These are phyloP conservation scores for Coffea eugenioides DNA, from an alignment of 257 asterid genomes.

Conservation along the genomic window DNA sequence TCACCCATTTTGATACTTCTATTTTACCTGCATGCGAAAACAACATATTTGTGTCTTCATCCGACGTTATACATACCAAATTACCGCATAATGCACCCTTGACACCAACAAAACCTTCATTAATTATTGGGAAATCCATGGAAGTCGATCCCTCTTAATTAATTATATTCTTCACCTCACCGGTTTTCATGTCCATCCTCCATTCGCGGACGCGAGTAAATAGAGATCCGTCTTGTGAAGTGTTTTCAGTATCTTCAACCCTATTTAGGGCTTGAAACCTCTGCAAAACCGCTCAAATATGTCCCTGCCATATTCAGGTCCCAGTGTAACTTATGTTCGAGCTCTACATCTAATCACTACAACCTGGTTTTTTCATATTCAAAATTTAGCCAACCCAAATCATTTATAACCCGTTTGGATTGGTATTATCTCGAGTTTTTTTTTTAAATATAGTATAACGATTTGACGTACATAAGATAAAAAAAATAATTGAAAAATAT, in stretches of 20 bases:
- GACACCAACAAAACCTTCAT: constrained; percentile 36
- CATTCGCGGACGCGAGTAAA: constrained; percentile 37
- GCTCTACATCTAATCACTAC: constrained; percentile 52
- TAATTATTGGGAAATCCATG: constrained; percentile 60
- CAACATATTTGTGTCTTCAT: too few species aligned
- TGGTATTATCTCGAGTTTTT: too few species aligned
- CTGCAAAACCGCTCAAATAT: constrained; percentile 47
- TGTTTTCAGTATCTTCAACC: constrained; percentile 9
- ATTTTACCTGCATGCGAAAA: too few species aligned
- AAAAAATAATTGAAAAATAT: too few species aligned
- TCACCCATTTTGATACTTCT: too few species aligned
- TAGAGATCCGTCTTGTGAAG: constrained; percentile 18
- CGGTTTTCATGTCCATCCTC: constrained; percentile 51
- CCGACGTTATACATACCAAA: too few species aligned
- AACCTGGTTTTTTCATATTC: constrained; percentile 25
- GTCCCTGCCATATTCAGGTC: constrained; percentile 53
- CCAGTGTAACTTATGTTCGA: constrained; percentile 46
- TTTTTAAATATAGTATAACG: too few species aligned
- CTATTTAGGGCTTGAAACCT: constrained; percentile 29
- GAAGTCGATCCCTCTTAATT: constrained; percentile 35
- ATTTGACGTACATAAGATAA: too few species aligned
- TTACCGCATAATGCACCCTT: too few species aligned
- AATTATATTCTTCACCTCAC: too few species aligned
- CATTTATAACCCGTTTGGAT: too few species aligned
- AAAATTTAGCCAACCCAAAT: neutral